A percentile compares a stretch with the other conserved stretches of the same genome.
Evolutionary conservation across 768 basidiomycete species (phyloP).

Genomic region (Tulasnella calospora): DNA sequence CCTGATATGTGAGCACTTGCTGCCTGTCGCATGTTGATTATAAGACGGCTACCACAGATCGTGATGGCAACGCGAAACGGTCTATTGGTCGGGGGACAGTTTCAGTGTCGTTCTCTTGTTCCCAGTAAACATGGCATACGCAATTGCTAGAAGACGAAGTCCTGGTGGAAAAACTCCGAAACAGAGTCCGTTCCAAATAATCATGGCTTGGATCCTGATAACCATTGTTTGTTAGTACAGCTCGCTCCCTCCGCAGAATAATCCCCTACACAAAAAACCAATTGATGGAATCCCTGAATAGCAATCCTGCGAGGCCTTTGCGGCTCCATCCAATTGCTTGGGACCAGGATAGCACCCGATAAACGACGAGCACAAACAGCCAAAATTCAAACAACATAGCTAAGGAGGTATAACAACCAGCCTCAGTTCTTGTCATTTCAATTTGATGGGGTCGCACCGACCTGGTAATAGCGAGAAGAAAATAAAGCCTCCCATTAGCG

Average conservation of each 20-base stretch:
- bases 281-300: slow-evolving; percentile 9
- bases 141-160: background rate
- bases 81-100: background rate
- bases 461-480: slow-evolving; percentile 9
- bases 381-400: slow-evolving; percentile 9
- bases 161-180: background rate
- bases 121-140: background rate
- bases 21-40: slow-evolving; percentile 17
- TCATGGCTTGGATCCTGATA: slow-evolving; percentile 1
- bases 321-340: background rate
- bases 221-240: background rate
- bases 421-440: background rate
- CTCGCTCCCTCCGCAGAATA: background rate
- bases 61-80: slow-evolving; percentile 10
- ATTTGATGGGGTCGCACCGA: background rate
- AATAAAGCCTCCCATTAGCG: background rate
- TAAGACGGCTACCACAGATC: slow-evolving; percentile 18
- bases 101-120: background rate
- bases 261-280: slow-evolving; percentile 21
- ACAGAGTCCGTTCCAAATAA: background rate
- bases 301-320: background rate
- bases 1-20: background rate
- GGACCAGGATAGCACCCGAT: slow-evolving; percentile 8
- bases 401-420: background rate
- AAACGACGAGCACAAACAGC: slow-evolving; percentile 19